These are phyloP conservation scores for Rhododendron kiyosumense DNA, from an alignment of 148 eudicot genomes.

Conservation along the genomic window DNA sequence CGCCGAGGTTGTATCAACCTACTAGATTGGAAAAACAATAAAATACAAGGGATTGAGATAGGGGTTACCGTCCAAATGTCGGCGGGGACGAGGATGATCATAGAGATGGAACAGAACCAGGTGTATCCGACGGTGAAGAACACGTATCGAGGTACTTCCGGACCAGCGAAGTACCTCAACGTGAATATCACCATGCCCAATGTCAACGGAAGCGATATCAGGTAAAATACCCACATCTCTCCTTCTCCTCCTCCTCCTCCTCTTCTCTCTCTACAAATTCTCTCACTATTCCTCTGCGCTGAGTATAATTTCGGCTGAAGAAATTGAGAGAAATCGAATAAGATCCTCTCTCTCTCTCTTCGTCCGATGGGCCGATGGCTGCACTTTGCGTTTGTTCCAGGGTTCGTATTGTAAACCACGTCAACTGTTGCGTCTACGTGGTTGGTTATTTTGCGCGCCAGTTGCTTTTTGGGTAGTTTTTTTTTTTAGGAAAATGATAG, in stretches of 20 bases:
- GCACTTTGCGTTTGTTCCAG: not conserved
- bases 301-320: not conserved
- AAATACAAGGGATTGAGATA: not conserved
- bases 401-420: not conserved
- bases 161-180: slow-evolving; percentile 69
- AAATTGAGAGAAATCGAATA: not conserved
- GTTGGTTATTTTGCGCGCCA: not conserved
- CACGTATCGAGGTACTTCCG: slow-evolving; percentile 68
- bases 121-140: slow-evolving; percentile 76
- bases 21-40: not conserved
- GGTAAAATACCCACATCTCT: slow-evolving; percentile 77
- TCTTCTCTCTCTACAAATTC: not conserved
- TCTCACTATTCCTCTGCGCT: not conserved
- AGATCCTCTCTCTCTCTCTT: not conserved
- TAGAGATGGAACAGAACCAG: slow-evolving; percentile 81
- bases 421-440: not conserved
- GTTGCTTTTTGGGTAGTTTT: not conserved
- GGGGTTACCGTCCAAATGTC: slow-evolving; percentile 72
- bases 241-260: not conserved
- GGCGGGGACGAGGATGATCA: slow-evolving; percentile 83
- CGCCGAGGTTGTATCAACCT: not conserved
- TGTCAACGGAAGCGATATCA: slow-evolving; percentile 76
- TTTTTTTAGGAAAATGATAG: not conserved
- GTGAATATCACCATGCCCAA: slow-evolving; percentile 72
- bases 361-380: not conserved